These are phyloP conservation scores for Botrytis tulipae DNA, from an alignment of 2,329 filamentous ascomycete species.

Conservation along the genomic window DNA sequence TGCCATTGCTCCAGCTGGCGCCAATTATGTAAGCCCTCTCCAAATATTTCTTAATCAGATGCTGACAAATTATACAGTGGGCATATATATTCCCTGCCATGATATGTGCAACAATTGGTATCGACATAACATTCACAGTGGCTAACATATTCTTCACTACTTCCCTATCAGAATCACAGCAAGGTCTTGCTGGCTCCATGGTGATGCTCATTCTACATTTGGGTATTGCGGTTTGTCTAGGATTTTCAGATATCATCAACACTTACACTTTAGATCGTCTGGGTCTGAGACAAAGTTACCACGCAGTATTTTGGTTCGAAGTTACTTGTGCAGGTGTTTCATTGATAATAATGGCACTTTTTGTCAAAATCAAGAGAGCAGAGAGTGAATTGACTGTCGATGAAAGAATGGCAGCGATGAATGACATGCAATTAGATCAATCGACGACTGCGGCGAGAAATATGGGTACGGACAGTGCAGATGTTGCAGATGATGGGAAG, in stretches of 20 bases:
- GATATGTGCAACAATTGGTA: conserved; percentile 66
- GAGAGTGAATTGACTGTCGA: conserved; percentile 57
- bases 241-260: conserved; percentile 65
- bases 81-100: conserved; percentile 70
- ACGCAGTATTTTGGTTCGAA: conserved; percentile 66
- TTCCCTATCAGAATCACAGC: conserved; percentile 60
- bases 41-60: background rate
- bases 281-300: conserved; percentile 54
- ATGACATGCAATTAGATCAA: background rate
- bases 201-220: conserved; percentile 71
- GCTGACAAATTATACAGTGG: conserved; percentile 50
- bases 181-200: conserved; percentile 69
- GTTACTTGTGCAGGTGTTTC: conserved; percentile 53
- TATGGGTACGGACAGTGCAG: background rate
- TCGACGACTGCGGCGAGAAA: background rate
- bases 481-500: conserved; percentile 7
- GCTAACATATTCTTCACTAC: conserved; percentile 78
- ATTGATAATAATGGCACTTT: conserved; percentile 50
- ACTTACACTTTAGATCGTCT: conserved; percentile 41
- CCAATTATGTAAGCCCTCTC: conserved; percentile 30
- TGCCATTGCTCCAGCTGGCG: conserved; percentile 47
- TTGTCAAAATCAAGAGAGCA: conserved; percentile 53
- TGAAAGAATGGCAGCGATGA: conserved; percentile 45
- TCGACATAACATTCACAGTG: conserved; percentile 74
- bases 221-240: conserved; percentile 69